Conservation (phyloP, 177 flowering plant species). For the Tripterygium wilfordii region DNA sequence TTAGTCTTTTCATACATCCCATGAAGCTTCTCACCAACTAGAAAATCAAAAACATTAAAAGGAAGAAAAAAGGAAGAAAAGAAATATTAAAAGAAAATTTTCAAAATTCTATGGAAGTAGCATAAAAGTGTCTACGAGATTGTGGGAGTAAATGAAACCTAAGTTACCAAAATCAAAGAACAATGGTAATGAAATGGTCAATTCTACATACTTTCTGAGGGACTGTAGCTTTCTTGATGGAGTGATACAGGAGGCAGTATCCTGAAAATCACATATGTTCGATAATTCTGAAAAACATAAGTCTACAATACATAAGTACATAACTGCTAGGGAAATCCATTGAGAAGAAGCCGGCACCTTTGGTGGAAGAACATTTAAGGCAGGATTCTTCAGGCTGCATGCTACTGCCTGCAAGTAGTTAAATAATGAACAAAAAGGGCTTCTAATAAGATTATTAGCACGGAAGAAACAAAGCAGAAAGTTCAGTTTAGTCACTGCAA, state of each 20-base stretch:
- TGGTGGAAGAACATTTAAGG: constrained; percentile 15
- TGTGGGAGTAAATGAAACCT: too few species aligned
- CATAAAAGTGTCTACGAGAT: too few species aligned
- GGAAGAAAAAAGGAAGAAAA: too few species aligned
- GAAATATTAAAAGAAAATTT: too few species aligned
- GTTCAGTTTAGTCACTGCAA: too few species aligned
- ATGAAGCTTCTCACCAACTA: too few species aligned
- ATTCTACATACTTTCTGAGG: constrained; percentile 32
- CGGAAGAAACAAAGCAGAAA: not conserved
- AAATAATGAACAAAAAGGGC: constrained; percentile 1
- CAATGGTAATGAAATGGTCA: not conserved
- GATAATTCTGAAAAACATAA: not conserved
- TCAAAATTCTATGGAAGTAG: too few species aligned
- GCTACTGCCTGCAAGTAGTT: constrained; percentile 26
- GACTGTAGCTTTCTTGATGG: constrained; percentile 14
- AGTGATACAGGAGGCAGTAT: constrained; percentile 7
- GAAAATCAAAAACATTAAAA: too few species aligned
- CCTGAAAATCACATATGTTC: constrained; percentile 24
- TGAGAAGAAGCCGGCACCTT: constrained; percentile 25
- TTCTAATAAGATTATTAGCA: not conserved
- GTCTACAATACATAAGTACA: not conserved
- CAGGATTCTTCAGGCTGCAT: constrained; percentile 27
- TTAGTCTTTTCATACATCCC: too few species aligned
- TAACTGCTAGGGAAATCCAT: not conserved
- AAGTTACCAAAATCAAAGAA: not conserved